Evolutionary conservation across 2,329 filamentous ascomycete genomes (phyloP).

Genomic region (Seiridium unicorne): DNA sequence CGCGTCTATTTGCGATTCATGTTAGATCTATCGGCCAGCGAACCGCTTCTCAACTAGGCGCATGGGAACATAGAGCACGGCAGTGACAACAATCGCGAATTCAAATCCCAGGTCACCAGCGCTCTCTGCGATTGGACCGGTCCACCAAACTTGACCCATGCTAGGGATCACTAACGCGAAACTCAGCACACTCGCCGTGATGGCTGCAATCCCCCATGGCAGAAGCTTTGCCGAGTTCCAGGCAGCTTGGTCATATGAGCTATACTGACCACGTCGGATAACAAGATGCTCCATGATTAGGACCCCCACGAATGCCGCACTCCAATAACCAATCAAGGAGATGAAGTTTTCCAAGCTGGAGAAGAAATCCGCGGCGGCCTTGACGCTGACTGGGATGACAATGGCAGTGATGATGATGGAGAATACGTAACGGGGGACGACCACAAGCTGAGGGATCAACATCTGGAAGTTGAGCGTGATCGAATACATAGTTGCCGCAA

Average conservation of each 20-base stretch:
- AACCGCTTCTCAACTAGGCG: slow-evolving; percentile 35
- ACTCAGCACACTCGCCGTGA: slow-evolving; percentile 32
- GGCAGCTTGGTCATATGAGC: slow-evolving; percentile 33
- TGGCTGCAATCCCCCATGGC: slow-evolving; percentile 36
- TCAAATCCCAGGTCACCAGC: slow-evolving; percentile 68
- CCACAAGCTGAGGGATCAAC: slow-evolving; percentile 53
- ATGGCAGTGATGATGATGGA: slow-evolving; percentile 56
- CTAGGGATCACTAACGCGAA: slow-evolving; percentile 54
- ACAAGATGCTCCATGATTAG: slow-evolving; percentile 38
- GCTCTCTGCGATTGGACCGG: slow-evolving; percentile 55
- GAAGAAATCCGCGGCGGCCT: slow-evolving; percentile 56
- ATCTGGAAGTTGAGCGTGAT: slow-evolving; percentile 66
- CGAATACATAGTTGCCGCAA: slow-evolving; percentile 59
- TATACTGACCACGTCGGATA: slow-evolving; percentile 31
- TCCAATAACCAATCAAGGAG: slow-evolving; percentile 58
- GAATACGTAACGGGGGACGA: slow-evolving; percentile 57
- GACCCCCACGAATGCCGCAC: slow-evolving; percentile 52
- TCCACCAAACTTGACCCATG: slow-evolving; percentile 62
- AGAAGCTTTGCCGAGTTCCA: slow-evolving; percentile 36
- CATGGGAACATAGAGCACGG: slow-evolving; percentile 41
- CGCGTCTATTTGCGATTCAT: not conserved
- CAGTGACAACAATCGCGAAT: slow-evolving; percentile 51
- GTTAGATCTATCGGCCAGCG: slow-evolving; percentile 19
- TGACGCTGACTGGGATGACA: slow-evolving; percentile 57
- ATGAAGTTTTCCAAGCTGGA: slow-evolving; percentile 56